Evolutionary conservation across 148 eudicot species (phyloP).

Genomic region (Selenicereus undatus): DNA sequence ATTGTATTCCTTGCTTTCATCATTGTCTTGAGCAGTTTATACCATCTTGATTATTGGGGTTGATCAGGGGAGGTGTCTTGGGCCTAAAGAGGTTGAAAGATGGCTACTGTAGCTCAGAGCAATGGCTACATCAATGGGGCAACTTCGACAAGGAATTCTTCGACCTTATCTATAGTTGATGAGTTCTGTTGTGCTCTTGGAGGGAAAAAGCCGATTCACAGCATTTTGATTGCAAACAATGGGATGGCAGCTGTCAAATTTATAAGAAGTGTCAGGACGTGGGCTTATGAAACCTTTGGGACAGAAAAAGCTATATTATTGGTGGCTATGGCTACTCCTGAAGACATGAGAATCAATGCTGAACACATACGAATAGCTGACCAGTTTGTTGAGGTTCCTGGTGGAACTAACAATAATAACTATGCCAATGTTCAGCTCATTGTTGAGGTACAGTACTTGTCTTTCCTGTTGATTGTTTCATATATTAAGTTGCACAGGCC

Average conservation of each 20-base stretch:
- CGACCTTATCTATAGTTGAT: conserved; percentile 49
- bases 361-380: conserved; percentile 98
- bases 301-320: conserved; percentile 89
- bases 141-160: conserved; percentile 47
- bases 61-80: conserved; percentile 31
- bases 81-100: conserved; percentile 31
- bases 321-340: conserved; percentile 99
- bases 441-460: conserved; percentile 56
- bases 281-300: conserved; percentile 98
- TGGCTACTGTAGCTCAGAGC: conserved; percentile 32
- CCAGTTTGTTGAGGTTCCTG: conserved; percentile 98
- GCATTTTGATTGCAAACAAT: conserved; percentile 94
- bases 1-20: not conserved
- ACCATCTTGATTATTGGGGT: conserved; percentile 12
- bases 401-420: conserved; percentile 97
- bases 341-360: conserved; percentile 98
- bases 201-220: conserved; percentile 79
- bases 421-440: conserved; percentile 99
- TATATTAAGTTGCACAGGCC: not conserved
- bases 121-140: conserved; percentile 56
- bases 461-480: not conserved
- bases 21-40: not conserved
- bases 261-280: conserved; percentile 84
- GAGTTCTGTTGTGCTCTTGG: conserved; percentile 82
- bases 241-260: conserved; percentile 99